These are phyloP conservation scores for Cucurbita ficifolia DNA, from an alignment of 306 rosid species.

Conservation along the genomic window DNA sequence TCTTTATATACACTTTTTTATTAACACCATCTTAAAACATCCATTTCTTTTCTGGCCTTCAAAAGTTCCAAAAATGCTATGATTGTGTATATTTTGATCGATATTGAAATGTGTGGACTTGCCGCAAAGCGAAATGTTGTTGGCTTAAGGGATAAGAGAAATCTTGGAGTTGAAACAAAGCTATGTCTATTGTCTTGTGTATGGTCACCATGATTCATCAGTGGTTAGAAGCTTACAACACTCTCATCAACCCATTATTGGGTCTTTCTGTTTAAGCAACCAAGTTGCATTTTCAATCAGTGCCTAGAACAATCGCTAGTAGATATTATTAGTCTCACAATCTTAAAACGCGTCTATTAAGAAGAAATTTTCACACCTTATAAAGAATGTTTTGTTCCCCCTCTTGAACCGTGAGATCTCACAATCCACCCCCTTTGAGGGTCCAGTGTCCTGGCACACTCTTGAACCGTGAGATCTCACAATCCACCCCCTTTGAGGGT, in stretches of 20 bases:
- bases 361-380: no score
- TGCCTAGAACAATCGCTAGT: no score
- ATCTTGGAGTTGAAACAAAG: constrained; percentile 46
- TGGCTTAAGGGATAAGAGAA: constrained; percentile 2
- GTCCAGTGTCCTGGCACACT: no score
- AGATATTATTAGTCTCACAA: no score
- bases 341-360: no score
- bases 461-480: no score
- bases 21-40: neutral
- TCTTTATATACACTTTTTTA: neutral
- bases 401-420: no score
- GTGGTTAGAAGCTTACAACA: neutral
- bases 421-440: no score
- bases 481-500: no score
- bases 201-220: neutral
- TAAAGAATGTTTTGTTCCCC: no score
- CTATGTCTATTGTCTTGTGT: neutral
- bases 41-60: neutral
- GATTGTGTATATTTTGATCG: neutral
- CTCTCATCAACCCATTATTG: neutral
- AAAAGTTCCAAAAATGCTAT: no score
- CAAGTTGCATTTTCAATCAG: neutral
- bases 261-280: neutral
- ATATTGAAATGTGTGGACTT: constrained; percentile 17
- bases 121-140: constrained; percentile 21